Base-by-base conservation (phyloP, 176 grass and related monocot genomes). In the Dendrocalamus sinicus region DNA sequence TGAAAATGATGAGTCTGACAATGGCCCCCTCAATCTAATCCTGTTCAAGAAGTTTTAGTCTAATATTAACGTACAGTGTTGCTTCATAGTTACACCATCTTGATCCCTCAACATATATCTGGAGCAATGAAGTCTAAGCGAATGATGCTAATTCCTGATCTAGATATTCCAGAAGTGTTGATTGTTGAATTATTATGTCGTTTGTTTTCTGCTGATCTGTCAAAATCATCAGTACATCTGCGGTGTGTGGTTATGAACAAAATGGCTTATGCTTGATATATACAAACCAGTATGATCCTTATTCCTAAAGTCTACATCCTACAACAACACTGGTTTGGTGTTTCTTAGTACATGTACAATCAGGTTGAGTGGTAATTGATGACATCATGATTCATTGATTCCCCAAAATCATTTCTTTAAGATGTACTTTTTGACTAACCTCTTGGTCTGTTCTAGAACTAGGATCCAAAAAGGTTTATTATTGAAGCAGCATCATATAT, bases 401-500 rank as follows among this genome's bases (percentile, higher is more conserved):
- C 14, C 2, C 22, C 57, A 26, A 52, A 62, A 57, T 9, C 22
- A 52, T 63, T 22, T 44, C 1, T 63, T 63, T 22, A 76, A 19
- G 32, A 57, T 67, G 22, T 44, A 67, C 39, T 14, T 58, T 26
- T 55, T 61, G 10, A 14, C 20, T 71, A 72, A 23, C 43, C 3
- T 73, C 14, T 41, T 51, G 44, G 45, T 70, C 13, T 52, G 50
- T 52, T 52, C 13, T 15, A 52, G 50, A 52, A 52, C 57, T 11
- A 46, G 16, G 51, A 14, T 51, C 22, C 7, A 58, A 67, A 80
- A 79, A 45, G 23, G 57, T 32, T 35, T 84, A 28, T 47, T 67
- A 20, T 84, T 55, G 68, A 78, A 10, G 37, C 78, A 1, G 37
- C 58, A 40, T 73, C 37, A 66, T 79, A 23, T 16, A 17, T 65